Evolutionary conservation across 805 yeast species (phyloP), one percentile per base, ranked within the genome.

Genomic region (Teunomyces kruisii): DNA sequence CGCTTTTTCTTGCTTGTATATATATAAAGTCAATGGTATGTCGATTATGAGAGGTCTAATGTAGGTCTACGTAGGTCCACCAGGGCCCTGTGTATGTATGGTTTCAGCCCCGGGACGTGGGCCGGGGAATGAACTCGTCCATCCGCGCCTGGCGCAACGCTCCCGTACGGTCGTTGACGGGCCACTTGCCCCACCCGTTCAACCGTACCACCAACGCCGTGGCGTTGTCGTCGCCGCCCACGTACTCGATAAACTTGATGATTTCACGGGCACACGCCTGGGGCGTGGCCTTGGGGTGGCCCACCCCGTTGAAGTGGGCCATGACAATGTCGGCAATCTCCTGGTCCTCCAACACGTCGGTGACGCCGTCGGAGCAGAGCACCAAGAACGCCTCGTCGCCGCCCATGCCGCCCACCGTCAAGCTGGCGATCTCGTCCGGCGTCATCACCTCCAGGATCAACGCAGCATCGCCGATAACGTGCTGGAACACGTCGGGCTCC

Each of bases 161-260:
- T 0, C 97, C 97, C 0, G 97, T 89, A 39, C 96, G 70, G 67
- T 92, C 98, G 3, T 73, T 58, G 45, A 78, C 66, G 6, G 94
- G 92, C 97, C 99, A 94, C 44, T 81, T 78, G 5, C 96, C 97
- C 99, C 99, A 94, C 8, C 96, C 96, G 29, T 78, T 75, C 45
- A 94, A 69, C 47, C 95, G 72, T 9, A 92, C 65, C 4, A 94
- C 87, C 50, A 86, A 58, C 61, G 97, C 89, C 2, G 97, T 89
- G n/a, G 98, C 96, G 65, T 94, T 94, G 62, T 94, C 99, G 56
- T 88, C 90, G 2, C 96, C 94, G 10, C 96, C 96, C 7, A 91
- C 78, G 33, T 87, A 87, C 59, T 86, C 90, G 9, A 90, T 85
- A 61, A 83, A 94, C 55, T 83, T 78, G 9, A 92, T 80, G 14